Evolutionary conservation across 257 asterid species (phyloP).

Genomic region (Anisodus tanguticus): DNA sequence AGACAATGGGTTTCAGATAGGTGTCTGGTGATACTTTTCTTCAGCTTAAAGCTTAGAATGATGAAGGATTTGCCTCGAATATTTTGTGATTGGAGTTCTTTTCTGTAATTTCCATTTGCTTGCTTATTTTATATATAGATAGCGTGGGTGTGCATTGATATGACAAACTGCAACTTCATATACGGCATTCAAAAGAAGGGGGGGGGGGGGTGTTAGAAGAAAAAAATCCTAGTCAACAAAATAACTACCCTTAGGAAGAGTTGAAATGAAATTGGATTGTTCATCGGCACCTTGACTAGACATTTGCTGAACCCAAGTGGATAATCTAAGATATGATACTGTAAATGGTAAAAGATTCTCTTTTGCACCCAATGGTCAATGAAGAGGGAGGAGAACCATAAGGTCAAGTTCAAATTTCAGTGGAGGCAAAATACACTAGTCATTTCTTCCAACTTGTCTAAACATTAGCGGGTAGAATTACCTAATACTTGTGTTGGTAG

Average conservation of each 20-base stretch:
- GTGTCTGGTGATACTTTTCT: conserved; percentile 7
- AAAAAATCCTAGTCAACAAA: too few species aligned
- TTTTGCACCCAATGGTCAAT: background rate
- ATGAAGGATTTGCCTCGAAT: too few species aligned
- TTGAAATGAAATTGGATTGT: background rate
- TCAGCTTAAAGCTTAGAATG: background rate
- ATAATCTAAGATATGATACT: background rate
- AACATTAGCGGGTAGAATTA: background rate
- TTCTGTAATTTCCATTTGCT: background rate
- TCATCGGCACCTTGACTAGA: background rate
- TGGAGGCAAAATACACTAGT: background rate
- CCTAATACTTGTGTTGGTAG: background rate
- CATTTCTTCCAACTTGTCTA: background rate
- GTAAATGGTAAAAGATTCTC: background rate
- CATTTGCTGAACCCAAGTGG: background rate
- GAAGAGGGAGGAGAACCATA: background rate
- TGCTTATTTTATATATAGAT: background rate
- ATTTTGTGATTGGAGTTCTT: background rate
- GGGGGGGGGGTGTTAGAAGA: too few species aligned
- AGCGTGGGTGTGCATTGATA: background rate
- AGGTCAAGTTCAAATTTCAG: background rate
- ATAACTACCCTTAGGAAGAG: background rate
- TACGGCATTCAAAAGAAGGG: background rate
- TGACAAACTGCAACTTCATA: background rate
- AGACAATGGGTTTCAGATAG: background rate